A percentile compares a stretch with the other conserved stretches of the same genome.
phyloP scores from a whole-genome alignment of 2,329 filamentous ascomycete genomes.

The Pseudopyricularia javanii region DNA sequence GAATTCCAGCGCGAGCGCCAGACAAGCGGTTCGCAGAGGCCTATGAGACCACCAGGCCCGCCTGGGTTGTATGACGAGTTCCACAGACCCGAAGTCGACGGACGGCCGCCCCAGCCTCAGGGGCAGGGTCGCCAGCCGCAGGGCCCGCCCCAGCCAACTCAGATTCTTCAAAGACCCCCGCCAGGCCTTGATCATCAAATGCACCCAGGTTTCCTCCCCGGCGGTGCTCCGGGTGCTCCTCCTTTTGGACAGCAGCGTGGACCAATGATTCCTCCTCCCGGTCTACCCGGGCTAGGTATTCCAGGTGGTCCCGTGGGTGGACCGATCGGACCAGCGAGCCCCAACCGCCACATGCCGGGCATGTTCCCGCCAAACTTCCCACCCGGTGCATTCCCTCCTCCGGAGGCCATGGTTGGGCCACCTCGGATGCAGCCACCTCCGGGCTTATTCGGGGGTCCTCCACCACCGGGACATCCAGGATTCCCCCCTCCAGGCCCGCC shows the following conservation, averaged over 20 bases:
- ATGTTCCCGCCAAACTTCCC: constrained; percentile 45
- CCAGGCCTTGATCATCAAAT: constrained; percentile 48
- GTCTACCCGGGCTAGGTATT: constrained; percentile 39
- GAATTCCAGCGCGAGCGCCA: constrained; percentile 27
- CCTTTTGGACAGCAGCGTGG: constrained; percentile 20
- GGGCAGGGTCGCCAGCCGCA: constrained; percentile 18
- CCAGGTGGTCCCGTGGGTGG: constrained; percentile 38
- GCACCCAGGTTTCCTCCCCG: constrained; percentile 41
- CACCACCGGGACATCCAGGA: constrained; percentile 20
- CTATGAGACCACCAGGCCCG: constrained; percentile 31
- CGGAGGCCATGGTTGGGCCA: constrained; percentile 34
- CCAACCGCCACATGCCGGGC: constrained; percentile 34
- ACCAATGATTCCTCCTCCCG: constrained; percentile 44
- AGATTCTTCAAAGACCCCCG: constrained; percentile 52
- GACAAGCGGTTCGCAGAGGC: constrained; percentile 19
- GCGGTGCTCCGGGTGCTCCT: constrained; percentile 25
- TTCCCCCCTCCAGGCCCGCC: constrained; percentile 36
- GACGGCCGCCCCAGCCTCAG: constrained; percentile 9
- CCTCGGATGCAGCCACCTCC: constrained; percentile 46
- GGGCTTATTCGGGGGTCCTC: constrained; percentile 39
- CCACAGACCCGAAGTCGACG: constrained; percentile 28
- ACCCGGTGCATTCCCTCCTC: constrained; percentile 31
- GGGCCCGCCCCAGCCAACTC: constrained; percentile 34
- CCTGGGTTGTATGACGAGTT: constrained; percentile 45
- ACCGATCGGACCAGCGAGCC: constrained; percentile 37